phyloP scores from a whole-genome alignment of 2,329 filamentous ascomycete species.

The Cladorrhinum sp. region DNA sequence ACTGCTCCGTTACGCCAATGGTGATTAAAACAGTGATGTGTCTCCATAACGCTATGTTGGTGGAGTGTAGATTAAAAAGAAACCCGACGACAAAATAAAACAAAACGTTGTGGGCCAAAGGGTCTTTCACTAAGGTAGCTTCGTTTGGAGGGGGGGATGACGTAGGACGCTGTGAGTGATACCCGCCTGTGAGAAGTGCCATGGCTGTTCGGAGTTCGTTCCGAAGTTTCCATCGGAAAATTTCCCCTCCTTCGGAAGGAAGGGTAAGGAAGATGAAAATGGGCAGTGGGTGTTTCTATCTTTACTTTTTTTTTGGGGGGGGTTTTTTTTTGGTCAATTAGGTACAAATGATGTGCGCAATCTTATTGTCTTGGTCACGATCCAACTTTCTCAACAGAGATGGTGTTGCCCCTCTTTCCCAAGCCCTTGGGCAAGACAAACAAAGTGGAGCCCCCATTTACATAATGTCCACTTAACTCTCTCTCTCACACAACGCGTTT shows the following conservation, averaged over 20 bases:
- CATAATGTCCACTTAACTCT: too few relatives aligned
- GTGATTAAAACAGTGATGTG: too few relatives aligned
- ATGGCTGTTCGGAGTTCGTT: neutral
- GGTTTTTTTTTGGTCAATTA: neutral
- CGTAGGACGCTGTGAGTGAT: neutral
- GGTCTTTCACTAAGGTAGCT: neutral
- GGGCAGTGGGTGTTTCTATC: neutral
- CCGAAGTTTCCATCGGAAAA: neutral
- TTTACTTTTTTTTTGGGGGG: neutral
- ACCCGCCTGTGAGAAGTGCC: too few relatives aligned
- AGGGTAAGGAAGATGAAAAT: too few relatives aligned
- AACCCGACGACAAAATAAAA: neutral
- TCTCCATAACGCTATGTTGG: too few relatives aligned
- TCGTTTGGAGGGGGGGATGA: neutral
- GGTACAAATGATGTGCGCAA: too few relatives aligned
- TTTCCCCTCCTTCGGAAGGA: neutral
- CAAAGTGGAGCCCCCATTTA: too few relatives aligned
- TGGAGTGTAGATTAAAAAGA: too few relatives aligned
- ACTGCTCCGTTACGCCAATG: too few relatives aligned
- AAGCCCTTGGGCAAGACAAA: neutral
- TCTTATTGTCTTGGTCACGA: too few relatives aligned
- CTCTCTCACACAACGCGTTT: neutral
- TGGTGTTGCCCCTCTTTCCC: neutral
- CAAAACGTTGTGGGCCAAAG: neutral
- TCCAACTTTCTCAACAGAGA: neutral